Evolutionary conservation across 441 rosid species (phyloP).

Genomic region (Aquilaria agallochum): DNA sequence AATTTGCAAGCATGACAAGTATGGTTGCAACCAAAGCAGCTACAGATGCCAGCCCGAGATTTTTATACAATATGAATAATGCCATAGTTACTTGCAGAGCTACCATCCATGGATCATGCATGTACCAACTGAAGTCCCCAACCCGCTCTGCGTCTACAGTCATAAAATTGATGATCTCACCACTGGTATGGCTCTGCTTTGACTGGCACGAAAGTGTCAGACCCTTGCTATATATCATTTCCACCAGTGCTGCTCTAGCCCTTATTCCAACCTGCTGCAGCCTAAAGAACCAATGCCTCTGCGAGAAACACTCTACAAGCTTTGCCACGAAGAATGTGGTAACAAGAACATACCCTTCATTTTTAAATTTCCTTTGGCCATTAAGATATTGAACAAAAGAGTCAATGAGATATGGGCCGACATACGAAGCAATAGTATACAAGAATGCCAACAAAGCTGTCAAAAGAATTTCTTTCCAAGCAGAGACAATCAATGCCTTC

Average conservation of each 20-base stretch:
- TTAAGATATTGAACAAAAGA: slow-evolving; percentile 72
- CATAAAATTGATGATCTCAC: slow-evolving; percentile 51
- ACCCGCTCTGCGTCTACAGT: slow-evolving; percentile 52
- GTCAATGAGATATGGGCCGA: slow-evolving; percentile 83
- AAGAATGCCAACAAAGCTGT: slow-evolving; percentile 43
- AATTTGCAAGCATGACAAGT: slow-evolving; percentile 31
- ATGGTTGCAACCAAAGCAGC: slow-evolving; percentile 37
- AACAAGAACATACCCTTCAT: slow-evolving; percentile 33
- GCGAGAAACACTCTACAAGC: slow-evolving; percentile 41
- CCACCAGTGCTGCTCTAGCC: slow-evolving; percentile 35
- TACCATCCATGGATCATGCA: slow-evolving; percentile 60
- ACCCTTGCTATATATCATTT: slow-evolving; percentile 48
- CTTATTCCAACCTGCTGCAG: slow-evolving; percentile 40
- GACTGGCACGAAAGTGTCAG: slow-evolving; percentile 42
- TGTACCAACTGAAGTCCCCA: slow-evolving; percentile 38
- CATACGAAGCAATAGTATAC: slow-evolving; percentile 52
- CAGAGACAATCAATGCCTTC: slow-evolving; percentile 53
- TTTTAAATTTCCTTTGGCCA: slow-evolving; percentile 31
- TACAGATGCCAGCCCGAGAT: slow-evolving; percentile 45
- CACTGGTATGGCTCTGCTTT: slow-evolving; percentile 40
- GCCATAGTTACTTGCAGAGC: slow-evolving; percentile 46
- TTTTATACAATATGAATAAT: slow-evolving; percentile 43
- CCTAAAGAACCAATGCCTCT: slow-evolving; percentile 49
- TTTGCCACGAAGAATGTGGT: slow-evolving; percentile 42
- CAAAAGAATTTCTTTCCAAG: slow-evolving; percentile 56